Conservation (phyloP, 2,329 filamentous ascomycete species). For the Aureobasidium zeae region DNA sequence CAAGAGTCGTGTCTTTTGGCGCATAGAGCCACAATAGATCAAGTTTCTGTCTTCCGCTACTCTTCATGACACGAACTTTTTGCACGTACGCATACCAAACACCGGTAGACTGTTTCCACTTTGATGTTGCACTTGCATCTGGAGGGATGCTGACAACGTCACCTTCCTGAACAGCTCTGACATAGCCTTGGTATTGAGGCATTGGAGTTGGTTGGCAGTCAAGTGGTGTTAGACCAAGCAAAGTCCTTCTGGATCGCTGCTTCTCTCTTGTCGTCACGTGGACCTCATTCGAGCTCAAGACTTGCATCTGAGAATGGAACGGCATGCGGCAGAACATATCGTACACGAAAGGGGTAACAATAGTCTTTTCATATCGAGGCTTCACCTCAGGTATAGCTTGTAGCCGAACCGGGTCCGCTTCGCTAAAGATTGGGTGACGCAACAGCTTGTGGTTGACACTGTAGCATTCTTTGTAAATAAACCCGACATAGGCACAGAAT, state of each 20-base stretch:
- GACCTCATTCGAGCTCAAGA: conserved; percentile 17
- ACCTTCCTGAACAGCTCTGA: conserved; percentile 31
- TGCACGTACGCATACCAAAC: conserved; percentile 67
- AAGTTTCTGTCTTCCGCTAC: conserved; percentile 39
- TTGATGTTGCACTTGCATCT: conserved; percentile 41
- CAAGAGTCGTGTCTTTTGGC: conserved; percentile 61
- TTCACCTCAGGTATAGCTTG: conserved; percentile 24
- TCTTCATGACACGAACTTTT: conserved; percentile 34
- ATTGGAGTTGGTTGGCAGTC: background rate
- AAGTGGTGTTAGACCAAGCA: conserved; percentile 23
- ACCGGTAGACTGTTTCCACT: conserved; percentile 46
- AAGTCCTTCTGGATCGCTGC: conserved; percentile 1
- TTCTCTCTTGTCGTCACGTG: conserved; percentile 24
- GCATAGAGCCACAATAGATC: conserved; percentile 67
- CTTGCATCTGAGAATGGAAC: conserved; percentile 46
- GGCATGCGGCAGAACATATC: conserved; percentile 55
- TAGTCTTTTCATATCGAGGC: conserved; percentile 35
- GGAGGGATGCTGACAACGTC: conserved; percentile 42
- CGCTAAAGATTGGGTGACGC: conserved; percentile 31
- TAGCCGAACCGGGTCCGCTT: conserved; percentile 26
- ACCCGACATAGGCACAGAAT: conserved; percentile 51
- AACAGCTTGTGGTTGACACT: conserved; percentile 35
- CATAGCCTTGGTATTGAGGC: too few species aligned
- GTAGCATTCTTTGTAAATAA: conserved; percentile 55
- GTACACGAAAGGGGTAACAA: conserved; percentile 62